Evolutionary conservation across 192 early-diverging fungal species (phyloP).

Genomic region (Phycomyces blakesleeanus): DNA sequence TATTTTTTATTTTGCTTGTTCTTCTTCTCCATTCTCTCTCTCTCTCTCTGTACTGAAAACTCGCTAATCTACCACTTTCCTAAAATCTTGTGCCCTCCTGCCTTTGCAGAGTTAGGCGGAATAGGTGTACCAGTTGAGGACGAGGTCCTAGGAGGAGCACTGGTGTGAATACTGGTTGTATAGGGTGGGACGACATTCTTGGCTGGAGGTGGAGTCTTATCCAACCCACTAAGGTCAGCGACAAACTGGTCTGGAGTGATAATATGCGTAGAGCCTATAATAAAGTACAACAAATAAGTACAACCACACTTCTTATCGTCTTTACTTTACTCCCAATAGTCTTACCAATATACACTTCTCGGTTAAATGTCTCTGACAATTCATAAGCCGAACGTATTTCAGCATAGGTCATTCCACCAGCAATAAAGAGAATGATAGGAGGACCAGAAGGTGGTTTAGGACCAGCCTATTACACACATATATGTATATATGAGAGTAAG

Average conservation of each 20-base stretch:
- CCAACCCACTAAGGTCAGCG: slow-evolving; percentile 58
- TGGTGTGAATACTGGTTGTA: neutral
- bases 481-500: slow-evolving; percentile 38
- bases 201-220: slow-evolving; percentile 38
- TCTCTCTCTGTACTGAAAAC: too few species aligned
- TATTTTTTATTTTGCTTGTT: too few species aligned
- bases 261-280: slow-evolving; percentile 68
- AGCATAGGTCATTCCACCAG: slow-evolving; percentile 76
- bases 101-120: neutral
- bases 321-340: neutral
- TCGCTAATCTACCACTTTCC: slow-evolving; percentile 18
- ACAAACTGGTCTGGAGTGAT: slow-evolving; percentile 68
- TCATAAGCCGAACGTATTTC: slow-evolving; percentile 74
- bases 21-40: too few species aligned
- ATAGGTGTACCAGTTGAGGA: neutral
- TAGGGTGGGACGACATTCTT: slow-evolving; percentile 41
- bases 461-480: slow-evolving; percentile 15
- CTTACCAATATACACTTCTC: slow-evolving; percentile 72
- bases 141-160: neutral
- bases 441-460: slow-evolving; percentile 44
- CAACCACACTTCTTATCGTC: neutral
- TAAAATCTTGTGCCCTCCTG: slow-evolving; percentile 11
- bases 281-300: neutral
- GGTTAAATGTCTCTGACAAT: slow-evolving; percentile 51
- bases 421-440: slow-evolving; percentile 73